These are phyloP conservation scores for Chrysoporthe deuterocubensis DNA, from an alignment of 2,329 filamentous ascomycete species.

Conservation along the genomic window DNA sequence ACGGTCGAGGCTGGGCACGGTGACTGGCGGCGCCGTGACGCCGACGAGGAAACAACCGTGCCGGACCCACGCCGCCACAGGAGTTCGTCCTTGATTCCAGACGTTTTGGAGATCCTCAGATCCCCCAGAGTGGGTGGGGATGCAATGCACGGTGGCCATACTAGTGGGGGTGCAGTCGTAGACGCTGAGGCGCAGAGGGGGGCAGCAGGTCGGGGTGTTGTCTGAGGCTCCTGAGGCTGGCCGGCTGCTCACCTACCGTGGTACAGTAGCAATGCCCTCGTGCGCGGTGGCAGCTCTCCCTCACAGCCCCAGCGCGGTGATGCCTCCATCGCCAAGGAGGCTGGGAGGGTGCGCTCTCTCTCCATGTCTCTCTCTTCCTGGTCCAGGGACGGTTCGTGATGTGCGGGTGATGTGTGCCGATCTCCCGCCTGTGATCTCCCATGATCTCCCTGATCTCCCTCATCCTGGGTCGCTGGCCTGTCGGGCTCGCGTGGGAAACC, in stretches of 20 bases:
- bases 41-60: neutral
- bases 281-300: too few species aligned
- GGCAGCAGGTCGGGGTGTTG: neutral
- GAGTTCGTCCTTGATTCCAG: constrained; percentile 3
- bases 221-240: constrained; percentile 1
- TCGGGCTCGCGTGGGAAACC: neutral
- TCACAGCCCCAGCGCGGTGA: too few species aligned
- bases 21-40: neutral
- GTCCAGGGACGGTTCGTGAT: too few species aligned
- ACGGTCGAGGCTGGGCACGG: neutral
- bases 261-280: too few species aligned
- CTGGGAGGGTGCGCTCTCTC: too few species aligned
- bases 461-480: neutral
- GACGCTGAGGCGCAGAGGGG: neutral
- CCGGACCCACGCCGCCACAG: neutral
- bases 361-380: too few species aligned
- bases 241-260: too few species aligned
- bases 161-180: neutral
- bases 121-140: neutral
- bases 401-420: constrained; percentile 15
- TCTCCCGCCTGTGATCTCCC: constrained; percentile 4
- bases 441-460: constrained; percentile 3
- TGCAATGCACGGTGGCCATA: neutral
- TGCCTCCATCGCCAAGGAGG: too few species aligned
- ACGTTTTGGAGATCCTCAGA: constrained; percentile 14